phyloP scores from a whole-genome alignment of 2,329 filamentous ascomycete genomes.

The Dichotomopilus funicola region DNA sequence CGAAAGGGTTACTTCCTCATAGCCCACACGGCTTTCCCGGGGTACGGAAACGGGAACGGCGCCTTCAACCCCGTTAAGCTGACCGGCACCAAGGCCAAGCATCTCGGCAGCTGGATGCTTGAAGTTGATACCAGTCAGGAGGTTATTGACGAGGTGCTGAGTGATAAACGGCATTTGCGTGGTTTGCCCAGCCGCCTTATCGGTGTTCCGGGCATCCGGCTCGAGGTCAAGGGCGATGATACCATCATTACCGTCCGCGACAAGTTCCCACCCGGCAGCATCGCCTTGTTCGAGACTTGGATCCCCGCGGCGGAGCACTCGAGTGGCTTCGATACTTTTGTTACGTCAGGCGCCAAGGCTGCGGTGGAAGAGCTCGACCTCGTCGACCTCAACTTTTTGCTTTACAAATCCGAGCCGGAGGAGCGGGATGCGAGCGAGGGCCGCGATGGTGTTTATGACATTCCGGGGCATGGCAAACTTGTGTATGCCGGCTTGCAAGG shows the following conservation, averaged over 20 bases:
- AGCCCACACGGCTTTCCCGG: constrained; percentile 91
- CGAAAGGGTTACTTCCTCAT: constrained; percentile 93
- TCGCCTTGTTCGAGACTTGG: constrained; percentile 93
- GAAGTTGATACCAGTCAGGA: constrained; percentile 76
- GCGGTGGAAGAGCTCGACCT: constrained; percentile 72
- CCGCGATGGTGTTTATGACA: constrained; percentile 78
- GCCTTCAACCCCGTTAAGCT: constrained; percentile 74
- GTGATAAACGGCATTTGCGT: constrained; percentile 64
- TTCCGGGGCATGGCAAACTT: constrained; percentile 75
- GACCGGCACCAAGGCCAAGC: constrained; percentile 74
- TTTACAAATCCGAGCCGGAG: constrained; percentile 89
- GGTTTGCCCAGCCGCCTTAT: constrained; percentile 80
- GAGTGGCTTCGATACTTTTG: constrained; percentile 74
- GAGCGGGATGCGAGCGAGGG: constrained; percentile 72
- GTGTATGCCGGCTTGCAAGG: constrained; percentile 97
- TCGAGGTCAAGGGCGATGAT: constrained; percentile 66
- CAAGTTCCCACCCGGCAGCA: constrained; percentile 85
- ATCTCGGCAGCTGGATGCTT: constrained; percentile 85
- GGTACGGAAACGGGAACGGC: constrained; percentile 78
- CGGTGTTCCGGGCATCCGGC: constrained; percentile 64
- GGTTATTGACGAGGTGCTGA: constrained; percentile 55
- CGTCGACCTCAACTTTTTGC: constrained; percentile 80
- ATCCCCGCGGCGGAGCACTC: constrained; percentile 83
- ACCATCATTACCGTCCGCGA: constrained; percentile 75
- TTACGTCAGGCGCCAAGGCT: constrained; percentile 71